A percentile compares a stretch with the other conserved stretches of the same genome.
These are phyloP conservation scores for Dothistroma septosporum DNA, from an alignment of 2,329 filamentous ascomycete genomes.

Conservation along the genomic window DNA sequence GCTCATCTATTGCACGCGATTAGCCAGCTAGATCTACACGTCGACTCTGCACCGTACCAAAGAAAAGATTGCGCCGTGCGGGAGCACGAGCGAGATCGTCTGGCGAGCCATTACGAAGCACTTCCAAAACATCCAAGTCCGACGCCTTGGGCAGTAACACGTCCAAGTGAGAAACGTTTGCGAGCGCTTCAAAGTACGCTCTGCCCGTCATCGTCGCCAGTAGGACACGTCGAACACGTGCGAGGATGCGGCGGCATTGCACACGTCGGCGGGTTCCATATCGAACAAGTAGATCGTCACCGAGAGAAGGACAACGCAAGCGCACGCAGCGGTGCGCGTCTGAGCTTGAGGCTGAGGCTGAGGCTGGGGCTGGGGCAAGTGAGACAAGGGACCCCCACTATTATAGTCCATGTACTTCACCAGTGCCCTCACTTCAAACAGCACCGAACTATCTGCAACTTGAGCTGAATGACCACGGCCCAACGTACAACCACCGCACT, in stretches of 20 bases:
- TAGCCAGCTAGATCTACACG: slow-evolving; percentile 18
- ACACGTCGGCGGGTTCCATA: slow-evolving; percentile 4
- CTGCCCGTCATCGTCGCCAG: slow-evolving; percentile 12
- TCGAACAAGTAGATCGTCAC: neutral
- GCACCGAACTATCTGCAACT: neutral
- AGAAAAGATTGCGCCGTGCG: slow-evolving; percentile 29
- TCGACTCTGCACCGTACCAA: slow-evolving; percentile 21
- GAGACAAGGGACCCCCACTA: neutral
- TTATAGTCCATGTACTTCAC: neutral
- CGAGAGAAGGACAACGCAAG: neutral
- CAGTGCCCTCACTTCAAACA: neutral
- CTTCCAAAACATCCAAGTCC: slow-evolving; percentile 20
- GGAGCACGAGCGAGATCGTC: slow-evolving; percentile 24
- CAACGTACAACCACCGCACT: neutral
- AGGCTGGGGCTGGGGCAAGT: neutral
- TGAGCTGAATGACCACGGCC: neutral
- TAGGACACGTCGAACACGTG: neutral
- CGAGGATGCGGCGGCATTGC: neutral
- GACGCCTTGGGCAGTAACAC: slow-evolving; percentile 24
- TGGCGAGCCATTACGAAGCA: slow-evolving; percentile 20
- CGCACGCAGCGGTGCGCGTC: neutral
- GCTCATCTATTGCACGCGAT: slow-evolving; percentile 27
- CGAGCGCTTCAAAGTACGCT: slow-evolving; percentile 23
- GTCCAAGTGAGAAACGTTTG: slow-evolving; percentile 25
- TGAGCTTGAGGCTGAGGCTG: neutral